Percentiles rank a stretch among this genome's conserved stretches.
phyloP scores from a whole-genome alignment of 257 asterid genomes.

The Pogostemon cablin region DNA sequence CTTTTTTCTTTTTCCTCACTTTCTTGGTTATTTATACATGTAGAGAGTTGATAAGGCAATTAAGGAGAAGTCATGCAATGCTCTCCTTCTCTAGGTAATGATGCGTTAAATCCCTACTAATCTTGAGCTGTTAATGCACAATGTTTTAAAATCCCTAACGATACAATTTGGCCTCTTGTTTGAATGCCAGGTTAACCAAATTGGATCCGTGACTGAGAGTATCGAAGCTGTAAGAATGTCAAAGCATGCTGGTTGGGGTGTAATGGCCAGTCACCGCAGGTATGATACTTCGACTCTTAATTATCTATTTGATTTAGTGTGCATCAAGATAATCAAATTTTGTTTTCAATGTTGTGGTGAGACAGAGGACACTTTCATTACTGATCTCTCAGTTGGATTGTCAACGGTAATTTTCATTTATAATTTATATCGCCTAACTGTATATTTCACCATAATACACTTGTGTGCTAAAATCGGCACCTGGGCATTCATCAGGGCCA shows the following conservation, averaged over 20 bases:
- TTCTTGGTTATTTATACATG: constrained; percentile 15
- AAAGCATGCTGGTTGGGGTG: constrained; percentile 98
- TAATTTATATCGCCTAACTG: neutral
- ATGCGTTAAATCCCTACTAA: neutral
- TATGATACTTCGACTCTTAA: constrained; percentile 28
- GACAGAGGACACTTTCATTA: constrained; percentile 98
- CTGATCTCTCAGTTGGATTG: constrained; percentile 94
- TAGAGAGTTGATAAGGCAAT: constrained; percentile 98
- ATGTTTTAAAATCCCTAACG: neutral
- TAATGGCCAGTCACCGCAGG: constrained; percentile 99
- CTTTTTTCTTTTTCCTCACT: neutral
- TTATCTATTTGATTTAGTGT: neutral
- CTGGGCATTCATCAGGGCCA: constrained; percentile 64
- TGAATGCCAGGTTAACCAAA: constrained; percentile 84
- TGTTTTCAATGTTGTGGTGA: constrained; percentile 69
- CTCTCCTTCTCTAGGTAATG: constrained; percentile 90
- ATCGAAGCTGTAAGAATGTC: constrained; percentile 97
- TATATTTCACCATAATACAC: neutral
- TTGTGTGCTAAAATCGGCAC: constrained; percentile 13
- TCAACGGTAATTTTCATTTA: constrained; percentile 63
- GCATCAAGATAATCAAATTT: neutral
- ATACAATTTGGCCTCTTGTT: neutral
- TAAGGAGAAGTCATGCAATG: constrained; percentile 89
- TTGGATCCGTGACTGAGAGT: constrained; percentile 97
- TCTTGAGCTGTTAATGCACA: neutral